These are phyloP conservation scores for Acacia crassicarpa DNA, from an alignment of 306 rosid genomes.

Conservation along the genomic window DNA sequence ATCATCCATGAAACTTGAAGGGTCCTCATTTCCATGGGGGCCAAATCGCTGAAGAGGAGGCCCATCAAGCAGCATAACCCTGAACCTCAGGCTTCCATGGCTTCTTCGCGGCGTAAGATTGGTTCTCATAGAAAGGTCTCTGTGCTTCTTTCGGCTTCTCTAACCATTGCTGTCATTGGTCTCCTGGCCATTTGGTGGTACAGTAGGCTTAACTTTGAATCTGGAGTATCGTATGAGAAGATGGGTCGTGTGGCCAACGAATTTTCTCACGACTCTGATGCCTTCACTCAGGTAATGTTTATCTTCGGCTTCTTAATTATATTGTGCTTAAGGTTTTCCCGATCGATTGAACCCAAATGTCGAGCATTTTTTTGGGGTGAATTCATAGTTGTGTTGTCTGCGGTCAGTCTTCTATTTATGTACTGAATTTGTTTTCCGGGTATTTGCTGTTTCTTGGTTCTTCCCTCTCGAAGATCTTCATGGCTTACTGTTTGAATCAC, in stretches of 20 bases:
- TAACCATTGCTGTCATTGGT: constrained; percentile 34
- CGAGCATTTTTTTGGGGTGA: background rate
- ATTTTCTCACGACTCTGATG: constrained; percentile 83
- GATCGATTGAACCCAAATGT: background rate
- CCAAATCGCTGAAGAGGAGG: constrained; percentile 55
- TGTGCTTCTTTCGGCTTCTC: constrained; percentile 33
- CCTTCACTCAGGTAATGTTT: constrained; percentile 78
- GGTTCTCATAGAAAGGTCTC: constrained; percentile 15
- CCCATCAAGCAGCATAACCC: constrained; percentile 35
- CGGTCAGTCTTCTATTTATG: background rate
- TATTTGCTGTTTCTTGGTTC: background rate
- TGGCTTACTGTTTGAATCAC: background rate
- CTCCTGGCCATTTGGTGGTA: constrained; percentile 51
- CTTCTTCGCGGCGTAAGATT: constrained; percentile 39
- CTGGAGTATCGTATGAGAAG: constrained; percentile 29
- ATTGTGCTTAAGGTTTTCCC: background rate
- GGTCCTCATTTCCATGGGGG: constrained; percentile 36
- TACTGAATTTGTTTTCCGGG: background rate
- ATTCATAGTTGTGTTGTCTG: background rate
- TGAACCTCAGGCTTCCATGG: constrained; percentile 33
- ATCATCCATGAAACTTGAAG: constrained; percentile 33
- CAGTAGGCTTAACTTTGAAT: constrained; percentile 31
- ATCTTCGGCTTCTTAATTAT: background rate
- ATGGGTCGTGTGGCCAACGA: constrained; percentile 68
- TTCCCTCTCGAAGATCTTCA: background rate